Percentiles rank a stretch among this genome's conserved stretches.
These are phyloP conservation scores for Acacia pycnantha DNA, from an alignment of 331 rosid species.

Conservation along the genomic window DNA sequence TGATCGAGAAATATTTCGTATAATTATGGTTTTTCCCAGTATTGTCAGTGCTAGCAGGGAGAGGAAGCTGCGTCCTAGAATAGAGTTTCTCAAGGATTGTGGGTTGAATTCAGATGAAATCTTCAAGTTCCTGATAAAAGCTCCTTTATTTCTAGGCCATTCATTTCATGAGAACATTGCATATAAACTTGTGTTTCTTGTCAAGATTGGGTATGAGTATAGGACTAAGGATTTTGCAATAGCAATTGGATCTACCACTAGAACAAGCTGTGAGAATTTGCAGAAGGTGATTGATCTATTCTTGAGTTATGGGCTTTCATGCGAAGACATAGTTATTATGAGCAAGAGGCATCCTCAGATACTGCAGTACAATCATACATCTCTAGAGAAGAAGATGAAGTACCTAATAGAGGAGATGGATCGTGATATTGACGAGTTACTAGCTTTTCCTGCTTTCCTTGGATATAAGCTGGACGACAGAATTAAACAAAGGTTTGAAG, in stretches of 20 bases:
- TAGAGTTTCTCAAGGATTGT: slow-evolving; percentile 72
- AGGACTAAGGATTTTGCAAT: slow-evolving; percentile 63
- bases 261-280: slow-evolving; percentile 73
- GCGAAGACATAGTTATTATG: slow-evolving; percentile 61
- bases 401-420: slow-evolving; percentile 74
- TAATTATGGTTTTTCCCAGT: slow-evolving; percentile 57
- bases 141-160: slow-evolving; percentile 65
- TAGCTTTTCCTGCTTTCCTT: slow-evolving; percentile 82
- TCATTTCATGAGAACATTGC: slow-evolving; percentile 65
- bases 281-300: slow-evolving; percentile 60
- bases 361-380: slow-evolving; percentile 60
- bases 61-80: slow-evolving; percentile 73
- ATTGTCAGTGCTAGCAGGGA: slow-evolving; percentile 68
- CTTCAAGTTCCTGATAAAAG: slow-evolving; percentile 68
- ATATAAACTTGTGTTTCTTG: slow-evolving; percentile 54
- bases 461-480: slow-evolving; percentile 77
- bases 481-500: slow-evolving; percentile 76
- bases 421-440: slow-evolving; percentile 62
- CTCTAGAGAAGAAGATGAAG: slow-evolving; percentile 70
- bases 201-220: slow-evolving; percentile 69
- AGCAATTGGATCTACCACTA: slow-evolving; percentile 62
- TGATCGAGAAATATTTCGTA: slow-evolving; percentile 57
- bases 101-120: slow-evolving; percentile 58
- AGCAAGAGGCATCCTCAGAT: slow-evolving; percentile 81
- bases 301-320: slow-evolving; percentile 63